Conservation (phyloP, 495 filamentous ascomycete genomes). For the Penicillium pancosmium region DNA sequence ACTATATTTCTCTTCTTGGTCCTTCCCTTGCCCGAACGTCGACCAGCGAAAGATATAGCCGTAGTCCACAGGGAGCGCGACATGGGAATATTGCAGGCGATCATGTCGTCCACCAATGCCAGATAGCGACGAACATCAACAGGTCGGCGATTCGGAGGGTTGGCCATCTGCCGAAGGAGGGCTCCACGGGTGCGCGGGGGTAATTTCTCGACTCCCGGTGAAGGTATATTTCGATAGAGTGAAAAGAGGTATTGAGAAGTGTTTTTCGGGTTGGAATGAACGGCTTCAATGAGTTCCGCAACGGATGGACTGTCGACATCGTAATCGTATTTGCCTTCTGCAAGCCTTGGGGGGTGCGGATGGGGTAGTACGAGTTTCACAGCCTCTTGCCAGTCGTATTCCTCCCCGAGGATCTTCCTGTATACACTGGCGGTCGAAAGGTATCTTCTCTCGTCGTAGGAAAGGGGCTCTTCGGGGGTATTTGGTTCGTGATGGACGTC, state of each 20-base stretch:
- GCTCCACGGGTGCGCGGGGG: slow-evolving; percentile 56
- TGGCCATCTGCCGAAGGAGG: slow-evolving; percentile 70
- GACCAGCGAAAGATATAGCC: slow-evolving; percentile 76
- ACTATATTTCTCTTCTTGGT: slow-evolving; percentile 67
- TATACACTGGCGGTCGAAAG: slow-evolving; percentile 20
- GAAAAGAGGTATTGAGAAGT: slow-evolving; percentile 60
- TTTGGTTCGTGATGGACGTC: not conserved
- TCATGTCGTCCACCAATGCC: slow-evolving; percentile 80
- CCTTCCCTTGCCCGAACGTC: slow-evolving; percentile 56
- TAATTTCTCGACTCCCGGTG: slow-evolving; percentile 68
- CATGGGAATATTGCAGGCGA: slow-evolving; percentile 64
- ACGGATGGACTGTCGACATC: slow-evolving; percentile 37
- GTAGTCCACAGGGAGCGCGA: slow-evolving; percentile 74
- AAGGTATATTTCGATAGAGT: slow-evolving; percentile 62
- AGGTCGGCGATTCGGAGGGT: slow-evolving; percentile 41
- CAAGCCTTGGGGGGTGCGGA: not conserved
- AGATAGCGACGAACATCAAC: slow-evolving; percentile 71
- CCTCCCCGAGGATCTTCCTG: slow-evolving; percentile 16
- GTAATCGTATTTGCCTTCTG: slow-evolving; percentile 18
- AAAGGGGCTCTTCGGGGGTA: not conserved
- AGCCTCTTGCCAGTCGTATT: slow-evolving; percentile 20
- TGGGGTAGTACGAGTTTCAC: slow-evolving; percentile 20
- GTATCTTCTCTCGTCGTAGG: slow-evolving; percentile 20
- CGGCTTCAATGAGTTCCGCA: slow-evolving; percentile 40
- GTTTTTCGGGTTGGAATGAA: slow-evolving; percentile 40